These are phyloP conservation scores for Neopestalotiopsis sp. DNA, from an alignment of 2,329 filamentous ascomycete genomes.

Conservation along the genomic window DNA sequence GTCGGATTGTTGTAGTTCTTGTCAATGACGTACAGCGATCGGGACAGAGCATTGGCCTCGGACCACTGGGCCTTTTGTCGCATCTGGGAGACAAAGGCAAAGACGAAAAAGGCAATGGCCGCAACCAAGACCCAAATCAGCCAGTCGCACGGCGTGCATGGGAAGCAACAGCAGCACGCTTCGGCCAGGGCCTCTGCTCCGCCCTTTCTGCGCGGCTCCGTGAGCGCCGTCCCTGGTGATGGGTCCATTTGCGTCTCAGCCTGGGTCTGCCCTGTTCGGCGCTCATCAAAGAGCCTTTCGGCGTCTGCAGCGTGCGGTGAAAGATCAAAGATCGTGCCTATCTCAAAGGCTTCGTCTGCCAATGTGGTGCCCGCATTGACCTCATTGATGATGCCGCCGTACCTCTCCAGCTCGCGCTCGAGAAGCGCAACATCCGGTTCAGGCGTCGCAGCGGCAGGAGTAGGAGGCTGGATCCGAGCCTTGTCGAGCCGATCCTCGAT, in stretches of 20 bases:
- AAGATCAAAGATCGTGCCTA: not conserved
- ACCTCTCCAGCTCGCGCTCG: slow-evolving; percentile 8
- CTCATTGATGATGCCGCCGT: not conserved
- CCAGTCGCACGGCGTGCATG: slow-evolving; percentile 2
- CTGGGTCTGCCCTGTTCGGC: no score
- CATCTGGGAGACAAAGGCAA: not conserved
- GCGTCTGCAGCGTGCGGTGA: not conserved
- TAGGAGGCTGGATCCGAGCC: not conserved
- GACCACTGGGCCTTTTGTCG: not conserved
- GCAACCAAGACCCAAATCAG: not conserved
- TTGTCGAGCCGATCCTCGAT: not conserved
- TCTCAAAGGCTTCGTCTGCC: not conserved
- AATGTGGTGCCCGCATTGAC: not conserved
- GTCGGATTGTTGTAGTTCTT: not conserved
- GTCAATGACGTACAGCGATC: not conserved
- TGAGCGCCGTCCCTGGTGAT: not conserved
- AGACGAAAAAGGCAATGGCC: not conserved
- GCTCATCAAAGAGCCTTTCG: not conserved
- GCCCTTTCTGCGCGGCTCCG: not conserved
- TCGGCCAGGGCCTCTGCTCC: not conserved
- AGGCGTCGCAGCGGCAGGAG: not conserved
- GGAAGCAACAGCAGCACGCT: not conserved
- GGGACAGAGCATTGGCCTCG: not conserved
- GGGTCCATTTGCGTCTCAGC: no score
- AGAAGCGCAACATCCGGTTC: not conserved